Conservation (phyloP, 192 early-diverging fungal genomes). For the Coemansia sp. region DNA sequence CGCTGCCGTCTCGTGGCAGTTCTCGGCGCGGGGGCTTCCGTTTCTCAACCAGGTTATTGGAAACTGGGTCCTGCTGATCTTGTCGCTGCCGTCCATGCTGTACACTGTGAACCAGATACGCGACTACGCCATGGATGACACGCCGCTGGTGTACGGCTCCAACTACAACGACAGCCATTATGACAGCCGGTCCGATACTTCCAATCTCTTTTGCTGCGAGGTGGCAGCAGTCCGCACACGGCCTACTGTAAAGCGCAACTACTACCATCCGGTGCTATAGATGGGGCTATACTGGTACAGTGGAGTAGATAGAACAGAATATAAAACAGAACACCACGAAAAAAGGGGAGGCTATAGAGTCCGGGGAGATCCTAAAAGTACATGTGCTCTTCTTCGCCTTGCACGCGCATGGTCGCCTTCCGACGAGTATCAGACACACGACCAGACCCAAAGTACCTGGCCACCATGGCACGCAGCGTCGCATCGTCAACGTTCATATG, state of each 20-base stretch:
- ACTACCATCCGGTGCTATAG: neutral
- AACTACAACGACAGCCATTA: too few species aligned
- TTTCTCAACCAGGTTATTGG: conserved; percentile 54
- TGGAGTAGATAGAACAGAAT: neutral
- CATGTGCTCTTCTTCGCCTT: neutral
- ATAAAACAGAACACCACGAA: neutral
- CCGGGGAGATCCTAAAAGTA: neutral
- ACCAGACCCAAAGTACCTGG: conserved; percentile 28
- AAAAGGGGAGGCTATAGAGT: neutral
- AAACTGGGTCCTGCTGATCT: conserved; percentile 40
- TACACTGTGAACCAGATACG: conserved; percentile 39
- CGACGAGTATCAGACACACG: neutral
- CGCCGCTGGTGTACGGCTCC: conserved; percentile 20
- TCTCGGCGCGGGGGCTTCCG: conserved; percentile 56
- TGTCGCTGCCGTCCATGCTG: conserved; percentile 41
- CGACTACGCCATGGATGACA: conserved; percentile 40
- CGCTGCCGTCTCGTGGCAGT: conserved; percentile 67
- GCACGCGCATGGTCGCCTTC: neutral
- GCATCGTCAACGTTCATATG: conserved; percentile 46
- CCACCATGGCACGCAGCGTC: conserved; percentile 21
- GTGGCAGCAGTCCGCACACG: neutral
- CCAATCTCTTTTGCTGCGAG: conserved; percentile 13
- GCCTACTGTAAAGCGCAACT: neutral
- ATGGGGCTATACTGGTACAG: neutral
- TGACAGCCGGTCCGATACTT: conserved; percentile 18